These are phyloP conservation scores for Clathrus columnatus DNA, from an alignment of 768 basidiomycete genomes.

Conservation along the genomic window DNA sequence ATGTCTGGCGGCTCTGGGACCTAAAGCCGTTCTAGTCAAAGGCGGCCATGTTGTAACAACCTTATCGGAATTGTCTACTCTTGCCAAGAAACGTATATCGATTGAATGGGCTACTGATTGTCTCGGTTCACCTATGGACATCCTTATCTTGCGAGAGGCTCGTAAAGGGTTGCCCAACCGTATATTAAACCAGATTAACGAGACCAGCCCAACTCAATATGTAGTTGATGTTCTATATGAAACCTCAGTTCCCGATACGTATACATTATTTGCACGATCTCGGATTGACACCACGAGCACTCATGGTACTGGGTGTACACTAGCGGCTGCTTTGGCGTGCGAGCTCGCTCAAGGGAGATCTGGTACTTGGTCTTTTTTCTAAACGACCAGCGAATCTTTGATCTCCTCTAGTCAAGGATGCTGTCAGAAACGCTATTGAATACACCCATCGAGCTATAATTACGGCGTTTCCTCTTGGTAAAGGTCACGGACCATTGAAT, in stretches of 20 bases:
- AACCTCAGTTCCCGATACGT: slow-evolving; percentile 17
- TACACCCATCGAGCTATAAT: slow-evolving; percentile 73
- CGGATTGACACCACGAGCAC: slow-evolving; percentile 62
- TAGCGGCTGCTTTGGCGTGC: slow-evolving; percentile 75
- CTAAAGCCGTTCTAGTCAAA: slow-evolving; percentile 65
- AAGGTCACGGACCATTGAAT: slow-evolving; percentile 79
- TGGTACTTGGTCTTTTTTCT: slow-evolving; percentile 26
- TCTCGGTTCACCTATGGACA: not conserved
- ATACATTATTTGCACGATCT: slow-evolving; percentile 51
- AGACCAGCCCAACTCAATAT: slow-evolving; percentile 19
- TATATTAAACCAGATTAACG: not conserved
- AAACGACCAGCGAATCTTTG: not conserved
- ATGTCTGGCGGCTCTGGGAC: slow-evolving; percentile 38
- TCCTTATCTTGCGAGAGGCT: not conserved
- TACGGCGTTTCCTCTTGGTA: slow-evolving; percentile 56
- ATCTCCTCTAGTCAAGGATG: slow-evolving; percentile 41
- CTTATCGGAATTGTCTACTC: slow-evolving; percentile 1
- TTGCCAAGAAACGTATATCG: not conserved
- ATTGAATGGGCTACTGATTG: slow-evolving; percentile 4
- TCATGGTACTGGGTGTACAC: slow-evolving; percentile 89
- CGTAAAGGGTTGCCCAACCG: not conserved
- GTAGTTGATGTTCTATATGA: slow-evolving; percentile 61
- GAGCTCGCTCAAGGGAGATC: slow-evolving; percentile 43
- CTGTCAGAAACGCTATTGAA: slow-evolving; percentile 48
- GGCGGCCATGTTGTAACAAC: slow-evolving; percentile 59